Evolutionary conservation across 1,284 basidiomycete species (phyloP), one percentile per base, ranked within the genome.

Genomic region (Apiotrichum sp.): DNA sequence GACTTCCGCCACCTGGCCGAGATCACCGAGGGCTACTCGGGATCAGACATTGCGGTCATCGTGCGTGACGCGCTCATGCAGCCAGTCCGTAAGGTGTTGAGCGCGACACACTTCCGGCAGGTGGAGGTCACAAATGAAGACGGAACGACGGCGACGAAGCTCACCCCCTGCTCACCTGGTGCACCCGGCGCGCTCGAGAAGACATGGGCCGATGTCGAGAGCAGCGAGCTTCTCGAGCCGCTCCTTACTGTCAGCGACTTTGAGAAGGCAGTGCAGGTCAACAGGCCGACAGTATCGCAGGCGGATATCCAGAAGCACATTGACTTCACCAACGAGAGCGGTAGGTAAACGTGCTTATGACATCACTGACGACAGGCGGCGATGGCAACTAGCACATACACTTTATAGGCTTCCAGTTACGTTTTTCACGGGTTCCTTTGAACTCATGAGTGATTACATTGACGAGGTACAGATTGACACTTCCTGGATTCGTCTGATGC

Each of bases 61-160:
- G 95, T 98, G 8, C 87, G 93, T 57, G 96, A 98, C 69, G 95
- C 95, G 1, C 81, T 98, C 57, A 98, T 98, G 95, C 93, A 98
- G 73, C 95, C 96, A 1, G 91, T 98, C 29, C 85, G 96, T 55
- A 98, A 98, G 73, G 92, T 98, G 43, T 83, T 98, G 45, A 85
- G 86, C 32, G 93, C 96, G 1, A 97, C 93, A 2, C 95, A 98
- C 76, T 98, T 98, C 80, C 93, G 93, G 59, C 73, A 78, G 68
- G 66, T 78, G 48, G 58, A 68, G 16, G 72, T 73, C 3, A 69
- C 75, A 7, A 67, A 70, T 6, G 63, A 70, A 29, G 77, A 78
- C 44, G 76, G 80, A 52, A 66, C 70, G 1, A 62, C 73, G 56
- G 59, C 85, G 83, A 79, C 86, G 80, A 82, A 80, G 65, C 73